A percentile compares a stretch with the other conserved stretches of the same genome.
These are phyloP conservation scores for Vitis hybrid DNA, from an alignment of 177 flowering plant genomes.

Conservation along the genomic window DNA sequence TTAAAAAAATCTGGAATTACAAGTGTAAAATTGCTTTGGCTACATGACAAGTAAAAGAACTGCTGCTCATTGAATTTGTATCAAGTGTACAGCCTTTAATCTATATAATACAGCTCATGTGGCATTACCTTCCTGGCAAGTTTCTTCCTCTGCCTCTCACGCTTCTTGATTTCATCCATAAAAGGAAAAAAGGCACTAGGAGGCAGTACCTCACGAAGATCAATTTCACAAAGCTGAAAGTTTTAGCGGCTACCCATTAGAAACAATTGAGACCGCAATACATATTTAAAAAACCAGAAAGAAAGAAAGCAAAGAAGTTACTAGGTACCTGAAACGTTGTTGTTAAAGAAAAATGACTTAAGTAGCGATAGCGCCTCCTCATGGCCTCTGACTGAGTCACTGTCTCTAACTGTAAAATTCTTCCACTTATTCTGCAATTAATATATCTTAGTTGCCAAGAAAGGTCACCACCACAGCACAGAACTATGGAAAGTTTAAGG, in stretches of 20 bases:
- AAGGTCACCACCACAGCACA: too few species aligned
- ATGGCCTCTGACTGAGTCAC: constrained; percentile 84
- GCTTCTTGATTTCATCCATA: constrained; percentile 87
- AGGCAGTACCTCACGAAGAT: constrained; percentile 62
- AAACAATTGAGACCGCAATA: background rate
- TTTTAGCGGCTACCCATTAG: background rate
- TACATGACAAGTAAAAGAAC: too few species aligned
- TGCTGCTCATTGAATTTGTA: background rate
- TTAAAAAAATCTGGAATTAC: too few species aligned
- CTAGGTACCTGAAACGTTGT: constrained; percentile 74
- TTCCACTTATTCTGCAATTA: constrained; percentile 71
- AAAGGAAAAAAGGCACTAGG: constrained; percentile 70
- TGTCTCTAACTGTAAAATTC: constrained; percentile 77
- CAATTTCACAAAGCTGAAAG: constrained; percentile 91
- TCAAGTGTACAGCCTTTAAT: background rate
- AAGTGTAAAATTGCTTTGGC: too few species aligned
- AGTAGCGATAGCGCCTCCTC: constrained; percentile 83
- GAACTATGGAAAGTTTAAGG: too few species aligned
- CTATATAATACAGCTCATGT: background rate
- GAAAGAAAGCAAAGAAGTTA: background rate
- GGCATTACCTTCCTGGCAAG: constrained; percentile 67
- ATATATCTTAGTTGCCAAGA: constrained; percentile 8
- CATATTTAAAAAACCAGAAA: background rate
- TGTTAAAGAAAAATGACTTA: constrained; percentile 94
- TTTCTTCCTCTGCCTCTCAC: constrained; percentile 77